Evolutionary conservation across 2,329 filamentous ascomycete genomes (phyloP).

Genomic region (Akanthomyces lecanii): DNA sequence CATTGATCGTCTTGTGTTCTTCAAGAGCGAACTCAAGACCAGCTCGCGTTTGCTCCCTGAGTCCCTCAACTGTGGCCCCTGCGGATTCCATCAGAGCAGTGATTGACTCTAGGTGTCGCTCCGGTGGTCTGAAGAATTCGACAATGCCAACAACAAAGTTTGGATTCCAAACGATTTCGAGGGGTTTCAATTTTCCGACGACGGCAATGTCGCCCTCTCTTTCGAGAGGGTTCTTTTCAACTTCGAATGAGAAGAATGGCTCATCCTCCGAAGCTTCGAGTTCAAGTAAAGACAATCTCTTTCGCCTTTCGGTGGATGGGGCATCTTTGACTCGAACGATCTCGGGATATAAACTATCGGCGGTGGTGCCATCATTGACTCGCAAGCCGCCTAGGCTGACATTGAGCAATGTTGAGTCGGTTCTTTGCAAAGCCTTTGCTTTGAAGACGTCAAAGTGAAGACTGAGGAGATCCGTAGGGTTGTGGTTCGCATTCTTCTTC

Average conservation of each 20-base stretch:
- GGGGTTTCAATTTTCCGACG: constrained; percentile 85
- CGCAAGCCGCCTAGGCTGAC: constrained; percentile 88
- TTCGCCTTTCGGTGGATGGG: constrained; percentile 45
- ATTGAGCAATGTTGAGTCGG: constrained; percentile 85
- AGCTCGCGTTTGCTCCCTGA: constrained; percentile 91
- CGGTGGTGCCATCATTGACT: constrained; percentile 92
- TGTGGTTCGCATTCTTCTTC: constrained; percentile 61
- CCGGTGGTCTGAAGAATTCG: constrained; percentile 94
- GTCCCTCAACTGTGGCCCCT: constrained; percentile 88
- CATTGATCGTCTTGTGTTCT: constrained; percentile 97
- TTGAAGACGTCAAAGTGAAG: constrained; percentile 93
- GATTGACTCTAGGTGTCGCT: constrained; percentile 98
- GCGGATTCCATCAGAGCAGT: constrained; percentile 92
- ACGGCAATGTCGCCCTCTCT: constrained; percentile 87
- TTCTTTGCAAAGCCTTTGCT: constrained; percentile 82
- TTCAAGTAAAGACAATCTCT: constrained; percentile 50
- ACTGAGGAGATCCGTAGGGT: constrained; percentile 75
- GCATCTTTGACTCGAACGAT: constrained; percentile 95
- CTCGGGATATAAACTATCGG: constrained; percentile 85
- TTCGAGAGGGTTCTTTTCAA: constrained; percentile 94
- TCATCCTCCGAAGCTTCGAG: constrained; percentile 54
- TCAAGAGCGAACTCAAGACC: constrained; percentile 94
- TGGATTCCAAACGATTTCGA: constrained; percentile 97
- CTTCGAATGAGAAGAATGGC: constrained; percentile 85
- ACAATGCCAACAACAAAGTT: constrained; percentile 85